phyloP scores from a whole-genome alignment of 148 eudicot genomes.

The Linanthus parryae region DNA sequence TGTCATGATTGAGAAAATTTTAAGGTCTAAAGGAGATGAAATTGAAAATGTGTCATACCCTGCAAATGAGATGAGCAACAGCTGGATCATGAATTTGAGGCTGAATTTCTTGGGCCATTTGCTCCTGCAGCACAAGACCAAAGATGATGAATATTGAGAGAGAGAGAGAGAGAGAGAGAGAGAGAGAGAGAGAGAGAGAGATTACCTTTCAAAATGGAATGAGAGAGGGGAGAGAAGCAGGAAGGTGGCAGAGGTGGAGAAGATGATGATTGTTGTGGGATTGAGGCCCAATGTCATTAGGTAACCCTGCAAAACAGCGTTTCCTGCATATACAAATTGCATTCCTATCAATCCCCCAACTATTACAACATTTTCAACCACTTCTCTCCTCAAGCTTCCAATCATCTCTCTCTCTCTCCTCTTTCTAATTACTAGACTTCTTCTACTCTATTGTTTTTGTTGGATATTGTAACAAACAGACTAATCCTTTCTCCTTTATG shows the following conservation, averaged over 20 bases:
- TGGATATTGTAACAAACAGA: too few species aligned
- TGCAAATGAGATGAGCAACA: too few species aligned
- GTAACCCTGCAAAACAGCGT: constrained; percentile 40
- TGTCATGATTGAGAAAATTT: not conserved
- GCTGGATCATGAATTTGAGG: too few species aligned
- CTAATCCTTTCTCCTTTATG: too few species aligned
- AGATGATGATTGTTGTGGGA: constrained; percentile 47
- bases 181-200: constrained; percentile 12
- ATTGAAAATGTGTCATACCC: not conserved
- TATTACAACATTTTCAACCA: constrained; percentile 36
- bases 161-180: too few species aligned
- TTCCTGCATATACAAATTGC: constrained; percentile 60
- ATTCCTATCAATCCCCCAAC: constrained; percentile 48
- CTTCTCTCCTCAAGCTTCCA: constrained; percentile 13
- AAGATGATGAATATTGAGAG: too few species aligned
- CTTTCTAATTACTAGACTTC: too few species aligned
- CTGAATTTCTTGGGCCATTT: too few species aligned
- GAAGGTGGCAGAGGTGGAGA: constrained; percentile 53
- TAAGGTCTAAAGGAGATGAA: not conserved
- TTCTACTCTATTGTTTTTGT: too few species aligned
- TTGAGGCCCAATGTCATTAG: constrained; percentile 47
- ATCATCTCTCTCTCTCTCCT: not conserved
- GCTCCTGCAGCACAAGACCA: too few species aligned
- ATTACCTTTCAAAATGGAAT: constrained; percentile 46
- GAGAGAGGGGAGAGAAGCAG: constrained; percentile 49